A percentile compares a stretch with the other conserved stretches of the same genome.
Conservation (phyloP, 2,329 filamentous ascomycete species). For the Alternaria sp. region DNA sequence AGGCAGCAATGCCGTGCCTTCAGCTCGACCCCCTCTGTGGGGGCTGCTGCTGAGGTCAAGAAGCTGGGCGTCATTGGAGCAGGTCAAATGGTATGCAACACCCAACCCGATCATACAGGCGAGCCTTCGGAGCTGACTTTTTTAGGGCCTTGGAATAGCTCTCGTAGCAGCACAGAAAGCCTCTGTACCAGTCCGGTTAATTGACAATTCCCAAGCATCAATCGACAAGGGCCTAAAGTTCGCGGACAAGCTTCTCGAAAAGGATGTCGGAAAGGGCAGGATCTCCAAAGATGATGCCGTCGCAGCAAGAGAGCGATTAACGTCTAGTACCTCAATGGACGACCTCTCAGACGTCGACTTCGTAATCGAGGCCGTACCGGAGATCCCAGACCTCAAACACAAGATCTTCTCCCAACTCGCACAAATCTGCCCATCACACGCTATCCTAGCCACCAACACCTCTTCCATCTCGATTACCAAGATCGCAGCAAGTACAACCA, state of each 20-base stretch:
- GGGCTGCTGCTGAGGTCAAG: constrained; percentile 78
- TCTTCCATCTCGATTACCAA: constrained; percentile 98
- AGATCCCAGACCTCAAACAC: constrained; percentile 87
- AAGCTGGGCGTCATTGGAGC: constrained; percentile 91
- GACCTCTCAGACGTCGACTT: constrained; percentile 88
- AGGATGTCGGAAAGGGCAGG: constrained; percentile 88
- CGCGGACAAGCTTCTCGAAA: constrained; percentile 91
- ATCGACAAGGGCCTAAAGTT: constrained; percentile 91
- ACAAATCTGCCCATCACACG: constrained; percentile 80
- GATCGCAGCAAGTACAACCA: constrained; percentile 86
- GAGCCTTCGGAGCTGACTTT: constrained; percentile 29
- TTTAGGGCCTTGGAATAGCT: constrained; percentile 90
- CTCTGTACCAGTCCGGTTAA: constrained; percentile 81
- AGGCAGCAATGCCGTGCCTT: constrained; percentile 62
- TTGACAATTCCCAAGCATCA: constrained; percentile 85
- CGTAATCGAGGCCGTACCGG: constrained; percentile 96
- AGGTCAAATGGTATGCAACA: constrained; percentile 83
- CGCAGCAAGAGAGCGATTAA: constrained; percentile 74
- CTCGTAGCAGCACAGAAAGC: constrained; percentile 90
- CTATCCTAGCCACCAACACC: constrained; percentile 96
- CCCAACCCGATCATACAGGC: neutral
- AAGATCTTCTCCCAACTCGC: constrained; percentile 87
- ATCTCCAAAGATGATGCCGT: constrained; percentile 85
- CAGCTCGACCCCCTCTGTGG: constrained; percentile 69
- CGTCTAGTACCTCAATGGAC: constrained; percentile 75